Percentiles rank a stretch among this genome's conserved stretches.
phyloP scores from a whole-genome alignment of 768 basidiomycete species.

The Galerina marginata region DNA sequence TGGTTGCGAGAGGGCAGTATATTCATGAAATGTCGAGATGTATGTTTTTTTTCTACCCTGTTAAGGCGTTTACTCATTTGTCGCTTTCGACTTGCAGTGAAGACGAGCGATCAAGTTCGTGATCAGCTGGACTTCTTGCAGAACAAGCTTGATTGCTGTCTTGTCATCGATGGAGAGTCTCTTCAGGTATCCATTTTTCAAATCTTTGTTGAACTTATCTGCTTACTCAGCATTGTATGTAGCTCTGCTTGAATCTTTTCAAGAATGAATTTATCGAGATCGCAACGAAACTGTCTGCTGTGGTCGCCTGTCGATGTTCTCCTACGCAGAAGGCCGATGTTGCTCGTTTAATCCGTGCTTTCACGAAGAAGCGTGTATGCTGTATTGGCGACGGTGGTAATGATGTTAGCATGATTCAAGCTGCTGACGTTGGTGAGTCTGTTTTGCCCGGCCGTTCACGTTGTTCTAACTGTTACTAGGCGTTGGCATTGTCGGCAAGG shows the following conservation, averaged over 20 bases:
- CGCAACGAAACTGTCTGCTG: conserved; percentile 93
- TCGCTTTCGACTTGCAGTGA: conserved; percentile 57
- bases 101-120: conserved; percentile 80
- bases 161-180: conserved; percentile 98
- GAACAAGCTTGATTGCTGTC: conserved; percentile 94
- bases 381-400: conserved; percentile 99
- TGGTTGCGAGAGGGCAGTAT: conserved; percentile 95
- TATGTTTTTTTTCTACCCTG: conserved; percentile 41
- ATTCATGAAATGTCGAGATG: conserved; percentile 96
- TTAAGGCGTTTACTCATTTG: conserved; percentile 2
- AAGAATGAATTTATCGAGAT: conserved; percentile 95
- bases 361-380: conserved; percentile 94
- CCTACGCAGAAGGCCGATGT: conserved; percentile 99
- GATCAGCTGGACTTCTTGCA: conserved; percentile 93
- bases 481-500: conserved; percentile 98
- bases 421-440: conserved; percentile 92
- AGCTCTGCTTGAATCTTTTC: conserved; percentile 93
- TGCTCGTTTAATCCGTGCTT: conserved; percentile 86
- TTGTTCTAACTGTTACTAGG: conserved; percentile 50
- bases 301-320: conserved; percentile 97
- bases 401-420: conserved; percentile 99
- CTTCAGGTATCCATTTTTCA: conserved; percentile 66
- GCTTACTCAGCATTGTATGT: background rate
- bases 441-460: background rate
- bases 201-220: background rate